These are phyloP conservation scores for Hordeum vulgare DNA, from an alignment of 176 grass and related monocot species.

Conservation along the genomic window DNA sequence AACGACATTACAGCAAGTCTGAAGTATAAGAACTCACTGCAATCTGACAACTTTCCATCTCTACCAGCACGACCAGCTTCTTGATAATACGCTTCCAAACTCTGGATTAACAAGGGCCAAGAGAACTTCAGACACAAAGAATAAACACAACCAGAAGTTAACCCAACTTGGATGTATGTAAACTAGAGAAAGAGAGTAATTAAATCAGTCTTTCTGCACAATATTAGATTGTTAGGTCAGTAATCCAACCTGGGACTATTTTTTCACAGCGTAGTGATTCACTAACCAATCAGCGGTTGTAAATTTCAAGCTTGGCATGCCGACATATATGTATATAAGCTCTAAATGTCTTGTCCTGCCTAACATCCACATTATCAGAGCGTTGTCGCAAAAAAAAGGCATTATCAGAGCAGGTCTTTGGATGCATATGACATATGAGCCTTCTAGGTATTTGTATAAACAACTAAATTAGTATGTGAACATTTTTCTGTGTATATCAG, in stretches of 20 bases:
- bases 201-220: neutral
- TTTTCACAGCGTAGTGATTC: neutral
- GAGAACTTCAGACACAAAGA: constrained; percentile 23
- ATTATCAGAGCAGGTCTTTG: neutral
- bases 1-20: neutral
- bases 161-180: neutral
- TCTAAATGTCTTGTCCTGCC: neutral
- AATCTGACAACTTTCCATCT: constrained; percentile 82
- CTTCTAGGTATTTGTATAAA: constrained; percentile 15
- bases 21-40: constrained; percentile 54
- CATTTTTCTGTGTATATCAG: neutral
- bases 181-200: neutral
- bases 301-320: constrained; percentile 8
- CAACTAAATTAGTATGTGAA: constrained; percentile 9
- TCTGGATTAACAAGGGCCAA: constrained; percentile 38
- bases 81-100: constrained; percentile 99
- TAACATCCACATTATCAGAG: neutral
- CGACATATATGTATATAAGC: neutral
- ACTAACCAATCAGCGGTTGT: neutral
- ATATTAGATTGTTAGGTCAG: neutral
- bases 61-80: constrained; percentile 95
- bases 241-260: neutral
- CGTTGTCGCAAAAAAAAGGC: neutral
- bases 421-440: neutral
- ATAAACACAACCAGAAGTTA: constrained; percentile 1